Base-by-base conservation (phyloP, 495 filamentous ascomycete genomes). In the Annulohypoxylon moriforme region DNA sequence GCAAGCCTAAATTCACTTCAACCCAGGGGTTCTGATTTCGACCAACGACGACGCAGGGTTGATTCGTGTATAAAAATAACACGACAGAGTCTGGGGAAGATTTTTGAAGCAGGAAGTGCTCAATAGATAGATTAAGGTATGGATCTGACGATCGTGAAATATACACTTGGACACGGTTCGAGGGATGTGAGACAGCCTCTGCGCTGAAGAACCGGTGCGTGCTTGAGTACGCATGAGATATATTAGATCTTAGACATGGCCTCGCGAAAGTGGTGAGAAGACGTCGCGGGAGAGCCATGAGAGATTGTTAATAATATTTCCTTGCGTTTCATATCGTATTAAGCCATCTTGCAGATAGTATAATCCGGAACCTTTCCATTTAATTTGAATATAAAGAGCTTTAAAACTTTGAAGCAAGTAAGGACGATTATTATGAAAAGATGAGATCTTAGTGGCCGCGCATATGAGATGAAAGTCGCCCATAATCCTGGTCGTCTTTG, bases 21-120 rank as follows among this genome's bases (percentile, higher is more conserved):
- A 93, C 83, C 94, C 94, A 99, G 40, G 96, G 96, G 77, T 99
- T 99, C 77, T 99, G 96, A 78, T 99, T 99, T 50, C 95, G 91
- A 13, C 96, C 96, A 64, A 99, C 89, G 69, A 99, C 88, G 55
- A 99, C 85, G 79, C 92, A 91, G 7, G 95, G 94, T 11, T 84
- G 81, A 79, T 99, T 98, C 65, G 87, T 84, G 81, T 98, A 99
- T 16, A 98, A 85, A 66, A 98, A 94, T 0, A 98, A 86, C 33
- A 97, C 77, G 44, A 85, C 88, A 4, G 93, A 94, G 68, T 91
- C 85, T 4, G 87, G 80, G 0, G 89, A 86, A 0, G 92, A 87
- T 40, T 90, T 87, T 60, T 90, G 86, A 0, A 98, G 88, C 4
- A 99, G 89, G 79, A 92, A 90, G 78, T 98, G 92, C 82, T 99